phyloP scores from a whole-genome alignment of 2,329 filamentous ascomycete genomes.

The Chalaropsis thielavioides region DNA sequence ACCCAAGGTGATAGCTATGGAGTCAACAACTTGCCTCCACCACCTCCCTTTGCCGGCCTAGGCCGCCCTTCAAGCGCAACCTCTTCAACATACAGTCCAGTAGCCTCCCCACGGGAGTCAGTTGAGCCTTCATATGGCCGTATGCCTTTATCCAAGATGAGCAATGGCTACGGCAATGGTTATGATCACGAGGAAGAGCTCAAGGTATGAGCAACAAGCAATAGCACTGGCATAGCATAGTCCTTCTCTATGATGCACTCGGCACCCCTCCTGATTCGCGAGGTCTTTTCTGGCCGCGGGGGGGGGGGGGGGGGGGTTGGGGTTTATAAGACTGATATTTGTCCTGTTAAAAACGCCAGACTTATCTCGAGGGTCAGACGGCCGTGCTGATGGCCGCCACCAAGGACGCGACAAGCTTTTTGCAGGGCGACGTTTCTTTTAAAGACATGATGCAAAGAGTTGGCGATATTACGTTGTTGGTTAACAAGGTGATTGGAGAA shows the following conservation, averaged over 20 bases:
- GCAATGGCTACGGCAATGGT: slow-evolving; percentile 13
- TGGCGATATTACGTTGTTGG: slow-evolving; percentile 52
- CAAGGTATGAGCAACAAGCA: slow-evolving; percentile 14
- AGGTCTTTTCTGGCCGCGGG: background rate
- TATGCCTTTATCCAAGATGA: slow-evolving; percentile 11
- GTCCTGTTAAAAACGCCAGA: slow-evolving; percentile 29
- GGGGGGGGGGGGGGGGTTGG: background rate
- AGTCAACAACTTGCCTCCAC: slow-evolving; percentile 29
- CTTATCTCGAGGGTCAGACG: slow-evolving; percentile 73
- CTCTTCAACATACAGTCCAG: slow-evolving; percentile 61
- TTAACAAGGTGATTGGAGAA: slow-evolving; percentile 53
- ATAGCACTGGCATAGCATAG: background rate
- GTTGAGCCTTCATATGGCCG: slow-evolving; percentile 24
- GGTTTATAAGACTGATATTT: background rate
- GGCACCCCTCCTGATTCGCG: background rate
- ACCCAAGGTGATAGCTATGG: slow-evolving; percentile 8
- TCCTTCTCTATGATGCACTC: background rate
- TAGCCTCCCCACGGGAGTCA: slow-evolving; percentile 53
- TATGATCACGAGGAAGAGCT: slow-evolving; percentile 16
- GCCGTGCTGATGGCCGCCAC: slow-evolving; percentile 66
- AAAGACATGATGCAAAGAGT: slow-evolving; percentile 56
- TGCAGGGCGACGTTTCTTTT: slow-evolving; percentile 50
- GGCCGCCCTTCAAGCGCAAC: slow-evolving; percentile 47
- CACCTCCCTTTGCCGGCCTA: slow-evolving; percentile 44
- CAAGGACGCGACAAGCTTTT: slow-evolving; percentile 61